Evolutionary conservation across 176 grass and related monocot species (phyloP).

Genomic region (Ensete glaucum): DNA sequence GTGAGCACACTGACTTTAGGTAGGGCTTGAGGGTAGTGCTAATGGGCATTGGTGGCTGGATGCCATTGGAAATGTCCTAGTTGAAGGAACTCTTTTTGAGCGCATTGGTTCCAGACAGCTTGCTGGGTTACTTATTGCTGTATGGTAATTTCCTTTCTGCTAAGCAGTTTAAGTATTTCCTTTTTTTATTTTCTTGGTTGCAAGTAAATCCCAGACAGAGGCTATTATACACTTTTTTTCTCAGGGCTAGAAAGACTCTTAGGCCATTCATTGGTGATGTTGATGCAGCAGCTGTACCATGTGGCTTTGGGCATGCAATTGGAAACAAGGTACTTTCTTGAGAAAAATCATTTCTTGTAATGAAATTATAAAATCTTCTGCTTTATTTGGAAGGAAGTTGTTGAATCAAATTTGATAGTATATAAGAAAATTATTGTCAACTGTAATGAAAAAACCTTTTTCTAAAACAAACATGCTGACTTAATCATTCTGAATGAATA

Average conservation of each 20-base stretch:
- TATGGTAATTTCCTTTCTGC: conserved; percentile 55
- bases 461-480: not conserved
- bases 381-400: not conserved
- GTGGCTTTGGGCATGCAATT: conserved; percentile 77
- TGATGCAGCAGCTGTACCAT: conserved; percentile 73
- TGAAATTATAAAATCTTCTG: not conserved
- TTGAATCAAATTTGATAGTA: not conserved
- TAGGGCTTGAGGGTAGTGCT: conserved; percentile 81
- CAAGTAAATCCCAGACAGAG: conserved; percentile 5
- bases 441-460: not conserved
- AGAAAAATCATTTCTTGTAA: not conserved
- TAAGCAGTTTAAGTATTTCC: not conserved
- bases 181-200: conserved; percentile 17
- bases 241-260: conserved; percentile 66
- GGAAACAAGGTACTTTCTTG: conserved; percentile 72
- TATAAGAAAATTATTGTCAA: not conserved
- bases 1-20: conserved; percentile 31
- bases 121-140: conserved; percentile 77
- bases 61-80: conserved; percentile 58
- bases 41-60: conserved; percentile 96
- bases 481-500: not conserved
- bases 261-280: conserved; percentile 67
- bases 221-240: not conserved
- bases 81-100: conserved; percentile 38
- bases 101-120: conserved; percentile 75